Evolutionary conservation across 805 yeast species (phyloP).

Genomic region (Wickerhamomyces bovis): DNA sequence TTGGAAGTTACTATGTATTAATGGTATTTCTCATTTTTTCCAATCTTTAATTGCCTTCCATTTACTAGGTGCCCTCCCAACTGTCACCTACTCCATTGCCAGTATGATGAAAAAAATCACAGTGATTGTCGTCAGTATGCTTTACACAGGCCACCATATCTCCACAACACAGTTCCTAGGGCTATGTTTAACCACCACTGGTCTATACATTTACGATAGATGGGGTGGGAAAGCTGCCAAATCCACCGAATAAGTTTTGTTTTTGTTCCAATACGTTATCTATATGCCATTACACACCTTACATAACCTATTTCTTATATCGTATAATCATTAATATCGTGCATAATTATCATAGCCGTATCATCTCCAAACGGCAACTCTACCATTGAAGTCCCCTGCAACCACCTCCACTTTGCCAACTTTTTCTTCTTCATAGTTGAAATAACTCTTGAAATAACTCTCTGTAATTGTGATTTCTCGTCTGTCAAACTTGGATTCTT

Average conservation of each 20-base stretch:
- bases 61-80: constrained; percentile 72
- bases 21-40: constrained; percentile 71
- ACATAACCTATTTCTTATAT: no score
- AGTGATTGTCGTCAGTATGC: constrained; percentile 70
- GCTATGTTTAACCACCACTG: constrained; percentile 43
- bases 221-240: constrained; percentile 34
- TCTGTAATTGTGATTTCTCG: constrained; percentile 27
- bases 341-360: neutral
- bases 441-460: constrained; percentile 26
- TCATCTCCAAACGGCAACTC: constrained; percentile 42
- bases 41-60: constrained; percentile 82
- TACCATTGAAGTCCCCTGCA: constrained; percentile 50
- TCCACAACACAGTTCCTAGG: constrained; percentile 43
- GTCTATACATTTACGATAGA: constrained; percentile 57
- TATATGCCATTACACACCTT: no score
- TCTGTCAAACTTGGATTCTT: constrained; percentile 7
- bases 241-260: neutral
- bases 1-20: constrained; percentile 48
- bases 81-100: constrained; percentile 83
- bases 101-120: constrained; percentile 85
- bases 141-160: constrained; percentile 49
- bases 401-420: constrained; percentile 38
- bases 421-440: constrained; percentile 30
- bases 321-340: neutral
- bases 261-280: no score